phyloP scores from a whole-genome alignment of 768 basidiomycete genomes.

The Hygrophorus russula region DNA sequence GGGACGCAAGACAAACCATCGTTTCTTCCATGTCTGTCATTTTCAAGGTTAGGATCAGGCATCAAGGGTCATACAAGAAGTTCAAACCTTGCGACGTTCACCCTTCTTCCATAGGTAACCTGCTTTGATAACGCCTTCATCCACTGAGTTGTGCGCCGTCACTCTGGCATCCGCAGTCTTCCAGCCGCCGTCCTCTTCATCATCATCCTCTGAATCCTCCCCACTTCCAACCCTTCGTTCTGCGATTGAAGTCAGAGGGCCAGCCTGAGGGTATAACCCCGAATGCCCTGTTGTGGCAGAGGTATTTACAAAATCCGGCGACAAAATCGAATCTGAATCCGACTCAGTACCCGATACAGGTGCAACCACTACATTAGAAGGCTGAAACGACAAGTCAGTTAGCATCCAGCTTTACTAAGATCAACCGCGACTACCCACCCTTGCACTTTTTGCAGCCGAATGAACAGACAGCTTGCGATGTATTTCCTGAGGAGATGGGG shows the following conservation, averaged over 20 bases:
- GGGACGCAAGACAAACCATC: conserved; percentile 93
- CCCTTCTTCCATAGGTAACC: conserved; percentile 99
- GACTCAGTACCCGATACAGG: conserved; percentile 68
- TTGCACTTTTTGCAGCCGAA: conserved; percentile 37
- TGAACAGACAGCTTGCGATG: conserved; percentile 77
- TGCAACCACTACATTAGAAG: conserved; percentile 11
- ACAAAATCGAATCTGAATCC: conserved; percentile 68
- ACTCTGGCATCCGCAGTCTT: conserved; percentile 35
- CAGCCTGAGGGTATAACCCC: background rate
- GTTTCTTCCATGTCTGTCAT: conserved; percentile 93
- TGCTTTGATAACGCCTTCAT: conserved; percentile 72
- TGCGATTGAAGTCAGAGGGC: conserved; percentile 63
- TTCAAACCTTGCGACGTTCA: conserved; percentile 82
- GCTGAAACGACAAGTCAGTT: conserved; percentile 23
- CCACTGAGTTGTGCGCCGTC: conserved; percentile 36
- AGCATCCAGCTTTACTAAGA: conserved; percentile 15
- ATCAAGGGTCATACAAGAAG: conserved; percentile 2
- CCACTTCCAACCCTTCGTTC: conserved; percentile 61
- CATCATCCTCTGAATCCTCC: conserved; percentile 71
- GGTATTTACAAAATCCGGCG: conserved; percentile 45
- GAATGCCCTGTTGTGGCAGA: conserved; percentile 9
- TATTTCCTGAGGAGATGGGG: conserved; percentile 81
- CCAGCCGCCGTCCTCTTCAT: conserved; percentile 55
- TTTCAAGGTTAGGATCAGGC: conserved; percentile 5
- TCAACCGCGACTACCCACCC: no score